These are phyloP conservation scores for Trichoderma sp. DNA, from an alignment of 2,329 filamentous ascomycete genomes.

Conservation along the genomic window DNA sequence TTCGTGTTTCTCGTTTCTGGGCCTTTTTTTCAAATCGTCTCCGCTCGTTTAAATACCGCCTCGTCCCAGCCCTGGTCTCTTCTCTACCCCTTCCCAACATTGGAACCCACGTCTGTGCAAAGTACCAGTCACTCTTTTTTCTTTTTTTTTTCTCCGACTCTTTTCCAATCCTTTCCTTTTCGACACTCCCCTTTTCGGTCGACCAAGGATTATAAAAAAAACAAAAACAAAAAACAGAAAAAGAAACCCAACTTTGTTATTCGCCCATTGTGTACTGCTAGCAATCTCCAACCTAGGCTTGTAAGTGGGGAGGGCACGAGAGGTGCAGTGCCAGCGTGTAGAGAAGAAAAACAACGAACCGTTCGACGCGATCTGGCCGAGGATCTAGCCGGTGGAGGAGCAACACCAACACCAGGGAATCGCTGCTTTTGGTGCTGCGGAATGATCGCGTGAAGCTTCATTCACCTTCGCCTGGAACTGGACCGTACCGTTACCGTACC, in stretches of 20 bases:
- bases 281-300: not conserved
- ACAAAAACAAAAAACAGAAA: not conserved
- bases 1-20: slow-evolving; percentile 22
- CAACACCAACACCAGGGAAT: not conserved
- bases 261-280: not conserved
- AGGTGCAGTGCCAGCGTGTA: not conserved
- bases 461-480: not conserved
- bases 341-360: not conserved
- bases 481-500: not conserved
- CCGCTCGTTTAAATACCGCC: slow-evolving; percentile 25
- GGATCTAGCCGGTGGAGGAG: not conserved
- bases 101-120: slow-evolving; percentile 16
- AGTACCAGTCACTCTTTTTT: slow-evolving; percentile 14
- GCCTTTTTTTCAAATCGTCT: not conserved
- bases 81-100: slow-evolving; percentile 17
- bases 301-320: slow-evolving; percentile 15
- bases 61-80: slow-evolving; percentile 12
- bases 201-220: not conserved
- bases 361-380: not conserved
- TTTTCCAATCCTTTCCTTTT: not conserved
- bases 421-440: not conserved
- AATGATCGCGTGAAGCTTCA: slow-evolving; percentile 2
- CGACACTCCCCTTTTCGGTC: not conserved
- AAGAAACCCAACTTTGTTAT: not conserved
- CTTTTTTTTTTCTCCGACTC: not conserved